These are phyloP conservation scores for Microcera coccophila DNA, from an alignment of 2,329 filamentous ascomycete species.

Conservation along the genomic window DNA sequence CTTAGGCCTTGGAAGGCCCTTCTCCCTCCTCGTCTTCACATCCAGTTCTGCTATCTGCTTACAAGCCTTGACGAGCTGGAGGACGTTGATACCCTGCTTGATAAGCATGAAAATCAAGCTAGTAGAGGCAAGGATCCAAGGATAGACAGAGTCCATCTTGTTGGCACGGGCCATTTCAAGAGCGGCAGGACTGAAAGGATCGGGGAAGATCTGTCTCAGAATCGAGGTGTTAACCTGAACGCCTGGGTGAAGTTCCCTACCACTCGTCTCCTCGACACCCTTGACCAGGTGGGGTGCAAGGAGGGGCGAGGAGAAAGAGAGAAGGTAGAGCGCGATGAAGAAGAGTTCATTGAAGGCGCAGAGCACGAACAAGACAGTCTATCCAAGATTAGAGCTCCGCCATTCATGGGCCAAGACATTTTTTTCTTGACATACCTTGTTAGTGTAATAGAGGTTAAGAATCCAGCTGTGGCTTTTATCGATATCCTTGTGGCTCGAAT, in stretches of 20 bases:
- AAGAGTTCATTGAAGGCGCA: slow-evolving; percentile 92
- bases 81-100: slow-evolving; percentile 91
- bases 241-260: slow-evolving; percentile 57
- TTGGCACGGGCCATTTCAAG: slow-evolving; percentile 91
- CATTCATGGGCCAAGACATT: background rate
- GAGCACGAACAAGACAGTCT: slow-evolving; percentile 88
- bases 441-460: slow-evolving; percentile 93
- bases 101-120: slow-evolving; percentile 82
- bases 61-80: slow-evolving; percentile 91
- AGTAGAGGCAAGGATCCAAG: slow-evolving; percentile 70
- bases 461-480: slow-evolving; percentile 84
- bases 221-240: slow-evolving; percentile 66
- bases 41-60: slow-evolving; percentile 93
- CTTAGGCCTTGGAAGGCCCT: slow-evolving; percentile 49
- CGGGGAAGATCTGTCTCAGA: slow-evolving; percentile 73
- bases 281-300: slow-evolving; percentile 80
- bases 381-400: slow-evolving; percentile 9
- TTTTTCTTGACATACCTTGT: slow-evolving; percentile 66
- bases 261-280: slow-evolving; percentile 51
- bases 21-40: slow-evolving; percentile 54
- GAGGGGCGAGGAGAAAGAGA: slow-evolving; percentile 89
- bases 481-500: slow-evolving; percentile 87
- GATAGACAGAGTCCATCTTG: slow-evolving; percentile 72
- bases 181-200: slow-evolving; percentile 86
- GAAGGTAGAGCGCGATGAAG: slow-evolving; percentile 96